Percentiles rank a stretch among this genome's conserved stretches.
Evolutionary conservation across 2,329 filamentous ascomycete species (phyloP).

Genomic region (Plenodomus lindquistii): DNA sequence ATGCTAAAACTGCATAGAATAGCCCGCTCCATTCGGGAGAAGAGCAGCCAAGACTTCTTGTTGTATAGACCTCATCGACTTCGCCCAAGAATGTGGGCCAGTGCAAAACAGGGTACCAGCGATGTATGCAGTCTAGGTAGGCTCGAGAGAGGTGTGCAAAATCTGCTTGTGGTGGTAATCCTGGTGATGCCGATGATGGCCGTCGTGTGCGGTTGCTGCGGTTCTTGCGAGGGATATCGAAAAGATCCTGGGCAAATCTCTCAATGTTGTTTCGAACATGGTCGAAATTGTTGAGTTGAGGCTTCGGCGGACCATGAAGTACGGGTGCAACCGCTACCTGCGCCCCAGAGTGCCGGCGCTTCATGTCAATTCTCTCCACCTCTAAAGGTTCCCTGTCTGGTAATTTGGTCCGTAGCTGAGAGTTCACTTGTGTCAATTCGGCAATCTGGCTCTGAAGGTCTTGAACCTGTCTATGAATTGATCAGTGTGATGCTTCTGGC

Average conservation of each 20-base stretch:
- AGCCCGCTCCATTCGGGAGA: constrained; percentile 75
- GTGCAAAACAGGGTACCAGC: constrained; percentile 82
- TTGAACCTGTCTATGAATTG: constrained; percentile 73
- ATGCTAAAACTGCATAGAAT: constrained; percentile 81
- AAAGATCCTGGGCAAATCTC: constrained; percentile 74
- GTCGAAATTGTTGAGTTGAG: constrained; percentile 69
- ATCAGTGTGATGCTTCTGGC: not conserved
- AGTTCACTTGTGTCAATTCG: constrained; percentile 78
- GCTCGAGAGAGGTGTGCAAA: constrained; percentile 74
- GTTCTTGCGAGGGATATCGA: constrained; percentile 72
- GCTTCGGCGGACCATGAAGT: constrained; percentile 58
- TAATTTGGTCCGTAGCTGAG: constrained; percentile 69
- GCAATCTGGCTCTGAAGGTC: constrained; percentile 92
- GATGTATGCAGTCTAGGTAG: constrained; percentile 78
- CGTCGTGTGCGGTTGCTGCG: constrained; percentile 48
- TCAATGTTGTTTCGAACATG: constrained; percentile 73
- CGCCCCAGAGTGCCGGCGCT: constrained; percentile 52
- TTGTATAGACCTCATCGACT: constrained; percentile 76
- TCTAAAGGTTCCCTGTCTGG: constrained; percentile 53
- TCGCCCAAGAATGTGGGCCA: constrained; percentile 80
- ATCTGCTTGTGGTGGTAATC: constrained; percentile 69
- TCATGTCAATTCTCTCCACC: constrained; percentile 36
- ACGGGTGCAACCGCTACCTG: constrained; percentile 6
- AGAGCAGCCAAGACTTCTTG: constrained; percentile 62
- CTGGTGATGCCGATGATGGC: constrained; percentile 57